phyloP scores from a whole-genome alignment of 352 stramenopile species.

The Pythium angustatum region DNA sequence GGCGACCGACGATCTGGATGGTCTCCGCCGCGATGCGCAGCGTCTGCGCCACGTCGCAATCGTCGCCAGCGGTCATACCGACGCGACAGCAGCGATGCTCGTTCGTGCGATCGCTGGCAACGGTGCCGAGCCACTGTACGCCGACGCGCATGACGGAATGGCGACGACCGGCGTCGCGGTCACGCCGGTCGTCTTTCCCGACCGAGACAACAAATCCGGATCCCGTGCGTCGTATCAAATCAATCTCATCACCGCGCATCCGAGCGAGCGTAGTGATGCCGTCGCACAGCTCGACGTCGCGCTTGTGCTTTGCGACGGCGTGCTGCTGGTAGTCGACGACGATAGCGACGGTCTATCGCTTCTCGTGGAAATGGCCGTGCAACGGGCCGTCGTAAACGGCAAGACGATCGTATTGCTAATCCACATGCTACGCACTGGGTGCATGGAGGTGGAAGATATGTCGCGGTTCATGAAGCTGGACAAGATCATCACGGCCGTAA shows the following conservation, averaged over 20 bases:
- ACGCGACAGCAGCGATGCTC: background rate
- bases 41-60: conserved; percentile 10
- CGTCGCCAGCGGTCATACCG: background rate
- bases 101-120: background rate
- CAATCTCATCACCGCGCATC: background rate
- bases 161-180: background rate
- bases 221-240: background rate
- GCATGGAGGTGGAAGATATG: background rate
- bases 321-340: conserved; percentile 2
- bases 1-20: too few relatives aligned
- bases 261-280: background rate
- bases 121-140: background rate
- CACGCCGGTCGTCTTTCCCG: background rate
- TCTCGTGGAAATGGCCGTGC: background rate
- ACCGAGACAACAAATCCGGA: background rate
- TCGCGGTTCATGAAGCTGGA: background rate
- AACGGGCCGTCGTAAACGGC: background rate
- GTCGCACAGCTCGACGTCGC: background rate
- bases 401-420: background rate
- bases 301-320: conserved; percentile 5
- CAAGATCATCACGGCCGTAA: background rate
- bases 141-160: background rate
- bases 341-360: conserved; percentile 1
- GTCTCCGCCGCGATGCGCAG: background rate
- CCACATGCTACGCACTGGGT: background rate